A percentile compares a stretch with the other conserved stretches of the same genome.
Evolutionary conservation across 1,284 basidiomycete species (phyloP).

Genomic region (Sporisorium scitamineum): DNA sequence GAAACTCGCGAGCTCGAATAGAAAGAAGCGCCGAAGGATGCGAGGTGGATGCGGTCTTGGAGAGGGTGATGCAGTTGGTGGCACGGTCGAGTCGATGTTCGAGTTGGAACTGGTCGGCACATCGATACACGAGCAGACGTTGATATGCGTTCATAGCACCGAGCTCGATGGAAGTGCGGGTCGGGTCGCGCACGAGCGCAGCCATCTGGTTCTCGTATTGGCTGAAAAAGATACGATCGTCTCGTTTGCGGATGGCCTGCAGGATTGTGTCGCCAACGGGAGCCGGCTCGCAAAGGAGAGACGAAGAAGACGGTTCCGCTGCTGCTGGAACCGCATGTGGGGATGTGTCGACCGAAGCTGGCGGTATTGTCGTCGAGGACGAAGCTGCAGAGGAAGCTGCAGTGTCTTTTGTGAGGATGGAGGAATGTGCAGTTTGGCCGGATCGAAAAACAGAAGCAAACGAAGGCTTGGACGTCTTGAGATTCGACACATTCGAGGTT

Average conservation of each 20-base stretch:
- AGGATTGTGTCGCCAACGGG: conserved; percentile 49
- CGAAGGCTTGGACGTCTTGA: conserved; percentile 11
- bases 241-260: conserved; percentile 49
- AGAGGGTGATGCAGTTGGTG: conserved; percentile 53
- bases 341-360: not conserved
- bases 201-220: conserved; percentile 56
- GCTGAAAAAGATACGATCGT: conserved; percentile 58
- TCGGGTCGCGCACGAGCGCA: conserved; percentile 28
- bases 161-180: conserved; percentile 38
- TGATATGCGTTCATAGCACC: conserved; percentile 62
- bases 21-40: conserved; percentile 37
- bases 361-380: not conserved
- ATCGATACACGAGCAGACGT: conserved; percentile 52
- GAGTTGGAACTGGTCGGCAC: conserved; percentile 55
- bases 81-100: conserved; percentile 44
- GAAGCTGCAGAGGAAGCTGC: not conserved
- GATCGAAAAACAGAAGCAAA: conserved; percentile 33
- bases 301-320: not conserved
- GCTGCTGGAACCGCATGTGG: not conserved
- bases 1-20: conserved; percentile 22
- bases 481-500: not conserved
- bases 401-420: conserved; percentile 2
- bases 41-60: conserved; percentile 27
- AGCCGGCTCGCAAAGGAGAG: not conserved
- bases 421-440: not conserved